Evolutionary conservation across 371 early-diverging fungal species (phyloP), one percentile per base, ranked within the genome.

Genomic region (Capniomyces stellatus): DNA sequence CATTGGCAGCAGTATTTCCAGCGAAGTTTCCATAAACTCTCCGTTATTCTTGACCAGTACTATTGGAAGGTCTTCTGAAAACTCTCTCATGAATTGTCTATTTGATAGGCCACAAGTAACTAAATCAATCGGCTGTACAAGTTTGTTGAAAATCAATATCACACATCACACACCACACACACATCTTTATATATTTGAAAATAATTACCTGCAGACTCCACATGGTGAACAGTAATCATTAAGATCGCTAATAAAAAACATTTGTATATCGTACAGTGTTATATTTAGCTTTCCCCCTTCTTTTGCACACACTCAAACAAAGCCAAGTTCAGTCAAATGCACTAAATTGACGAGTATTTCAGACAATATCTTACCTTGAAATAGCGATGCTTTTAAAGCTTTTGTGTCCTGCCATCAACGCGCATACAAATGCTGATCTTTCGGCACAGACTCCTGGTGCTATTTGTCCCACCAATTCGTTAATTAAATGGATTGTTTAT

Each of bases 41-140:
- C 75, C 74, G 30, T 69, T 64, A 2, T 61, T 52, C 46, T 68
- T 71, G 40, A 64, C 62, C 19, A 66, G 39, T 42, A 62, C 43
- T 25, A 77, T 71, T 25, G 52, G 24, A 43, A 73, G 31, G 23
- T 70, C 64, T 56, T 59, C 72, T 51, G 77, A 73, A 43, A 75
- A 81, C 66, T 81, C 81, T 21, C 70, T 62, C 70, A 81, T 66
- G 39, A 75, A 75, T 70, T 81, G 81, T 29, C 81, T n/a, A n/a
- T n/a, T n/a, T n/a, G n/a, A n/a, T n/a, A n/a, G n/a, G n/a, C n/a
- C n/a, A 56, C 44, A 78, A 80, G 39, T 75, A 21, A 18, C 18
- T 18, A 18, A 41, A 41, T 41, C 18, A 18, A 21, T 18, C 21
- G 18, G 21, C 41, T 18, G 21, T 41, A 21, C 18, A 41, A 41